Conservation (phyloP, 1,284 basidiomycete species). For the Tilletia caries region DNA sequence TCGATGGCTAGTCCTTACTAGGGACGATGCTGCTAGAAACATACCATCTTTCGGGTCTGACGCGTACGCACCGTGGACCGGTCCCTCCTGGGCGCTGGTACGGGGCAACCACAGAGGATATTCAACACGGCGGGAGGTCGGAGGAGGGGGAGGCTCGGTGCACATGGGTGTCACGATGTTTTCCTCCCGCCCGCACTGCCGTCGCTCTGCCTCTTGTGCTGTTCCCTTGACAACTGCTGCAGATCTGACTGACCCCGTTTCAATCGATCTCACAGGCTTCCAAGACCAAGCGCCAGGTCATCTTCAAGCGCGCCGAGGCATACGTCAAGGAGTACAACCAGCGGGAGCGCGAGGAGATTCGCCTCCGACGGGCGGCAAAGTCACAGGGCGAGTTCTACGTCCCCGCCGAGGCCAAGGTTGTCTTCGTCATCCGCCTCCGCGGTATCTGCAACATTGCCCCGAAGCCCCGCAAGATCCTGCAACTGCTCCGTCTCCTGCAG, state of each 20-base stretch:
- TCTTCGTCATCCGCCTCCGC: slow-evolving; percentile 84
- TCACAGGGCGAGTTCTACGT: slow-evolving; percentile 95
- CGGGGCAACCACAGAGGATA: no score
- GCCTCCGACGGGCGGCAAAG: slow-evolving; percentile 88
- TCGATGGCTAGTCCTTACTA: slow-evolving; percentile 44
- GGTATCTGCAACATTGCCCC: slow-evolving; percentile 99
- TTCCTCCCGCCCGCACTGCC: background rate
- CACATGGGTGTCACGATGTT: no score
- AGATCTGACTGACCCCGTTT: background rate
- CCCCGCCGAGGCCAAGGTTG: slow-evolving; percentile 91
- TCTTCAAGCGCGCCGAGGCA: slow-evolving; percentile 98
- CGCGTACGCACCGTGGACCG: slow-evolving; percentile 7
- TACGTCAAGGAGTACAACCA: slow-evolving; percentile 95
- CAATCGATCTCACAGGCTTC: slow-evolving; percentile 64
- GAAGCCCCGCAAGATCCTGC: slow-evolving; percentile 98
- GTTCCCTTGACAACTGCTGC: background rate
- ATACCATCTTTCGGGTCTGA: slow-evolving; percentile 55
- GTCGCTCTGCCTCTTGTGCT: background rate
- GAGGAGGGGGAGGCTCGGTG: no score
- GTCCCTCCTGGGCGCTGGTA: no score
- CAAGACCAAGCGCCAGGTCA: slow-evolving; percentile 88
- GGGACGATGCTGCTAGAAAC: slow-evolving; percentile 50
- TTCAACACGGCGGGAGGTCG: no score
- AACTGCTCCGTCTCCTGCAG: slow-evolving; percentile 95
- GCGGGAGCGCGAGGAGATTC: slow-evolving; percentile 94